phyloP scores from a whole-genome alignment of 176 grass and related monocot species.

The Typha latifolia region DNA sequence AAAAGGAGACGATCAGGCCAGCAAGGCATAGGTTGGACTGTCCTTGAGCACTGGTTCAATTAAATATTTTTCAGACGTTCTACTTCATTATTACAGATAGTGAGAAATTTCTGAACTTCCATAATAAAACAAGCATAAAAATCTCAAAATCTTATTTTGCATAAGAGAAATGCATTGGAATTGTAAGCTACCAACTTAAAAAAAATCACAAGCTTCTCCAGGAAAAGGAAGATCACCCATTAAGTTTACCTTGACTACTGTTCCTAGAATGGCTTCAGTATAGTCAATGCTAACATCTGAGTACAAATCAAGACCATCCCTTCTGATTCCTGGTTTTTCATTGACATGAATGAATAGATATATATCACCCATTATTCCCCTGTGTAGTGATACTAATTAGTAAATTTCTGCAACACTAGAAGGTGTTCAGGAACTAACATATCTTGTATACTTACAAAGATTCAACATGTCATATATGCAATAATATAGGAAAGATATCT shows the following conservation, averaged over 20 bases:
- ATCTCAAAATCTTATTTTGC: no score
- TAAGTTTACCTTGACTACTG: constrained; percentile 51
- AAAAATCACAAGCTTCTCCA: no score
- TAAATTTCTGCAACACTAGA: not conserved
- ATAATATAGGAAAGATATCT: not conserved
- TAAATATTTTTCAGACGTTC: no score
- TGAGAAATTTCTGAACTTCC: no score
- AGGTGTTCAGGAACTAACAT: not conserved
- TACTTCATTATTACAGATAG: no score
- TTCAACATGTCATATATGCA: not conserved
- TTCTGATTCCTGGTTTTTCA: constrained; percentile 63
- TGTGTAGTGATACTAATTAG: constrained; percentile 27
- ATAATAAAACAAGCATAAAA: no score
- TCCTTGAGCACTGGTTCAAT: no score
- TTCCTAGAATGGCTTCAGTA: constrained; percentile 86
- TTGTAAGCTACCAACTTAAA: no score
- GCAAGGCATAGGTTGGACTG: no score
- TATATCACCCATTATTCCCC: constrained; percentile 53
- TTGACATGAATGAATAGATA: constrained; percentile 60
- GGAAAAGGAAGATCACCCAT: constrained; percentile 17
- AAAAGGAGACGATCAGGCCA: no score
- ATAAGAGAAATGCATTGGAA: no score
- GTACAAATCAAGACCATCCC: constrained; percentile 67
- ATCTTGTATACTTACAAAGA: not conserved
- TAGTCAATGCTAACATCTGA: constrained; percentile 61